Percentiles rank a stretch among this genome's conserved stretches.
Evolutionary conservation across 108 stramenopile species (phyloP).

Genomic region (Halocafeteria seosinensis): DNA sequence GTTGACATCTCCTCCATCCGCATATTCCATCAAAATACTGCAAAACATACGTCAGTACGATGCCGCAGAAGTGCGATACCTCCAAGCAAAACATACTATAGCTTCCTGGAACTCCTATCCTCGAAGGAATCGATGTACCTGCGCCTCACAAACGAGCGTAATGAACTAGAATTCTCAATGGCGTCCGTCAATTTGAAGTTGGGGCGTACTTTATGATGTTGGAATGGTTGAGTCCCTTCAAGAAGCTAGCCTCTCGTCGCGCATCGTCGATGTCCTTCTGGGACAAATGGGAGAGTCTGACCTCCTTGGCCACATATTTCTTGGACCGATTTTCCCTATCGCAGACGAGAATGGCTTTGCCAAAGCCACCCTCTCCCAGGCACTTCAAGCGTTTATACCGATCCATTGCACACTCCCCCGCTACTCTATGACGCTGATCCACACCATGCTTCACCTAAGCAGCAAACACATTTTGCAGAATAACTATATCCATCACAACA

Average conservation of each 20-base stretch:
- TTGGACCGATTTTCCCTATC: conserved; percentile 9
- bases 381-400: conserved; percentile 23
- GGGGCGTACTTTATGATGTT: conserved; percentile 23
- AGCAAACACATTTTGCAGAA: no score
- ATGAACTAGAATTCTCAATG: no score
- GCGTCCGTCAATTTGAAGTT: no score
- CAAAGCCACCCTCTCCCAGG: conserved; percentile 28
- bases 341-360: conserved; percentile 26
- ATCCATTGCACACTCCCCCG: no score
- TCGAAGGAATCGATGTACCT: neutral
- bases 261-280: neutral
- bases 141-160: neutral
- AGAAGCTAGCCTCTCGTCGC: conserved; percentile 1
- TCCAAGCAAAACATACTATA: neutral
- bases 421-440: no score
- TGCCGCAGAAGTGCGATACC: neutral
- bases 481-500: no score
- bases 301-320: conserved; percentile 26
- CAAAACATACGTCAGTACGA: neutral
- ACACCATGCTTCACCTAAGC: no score
- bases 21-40: conserved; percentile 36
- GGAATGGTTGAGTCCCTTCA: conserved; percentile 11
- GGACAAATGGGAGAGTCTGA: neutral
- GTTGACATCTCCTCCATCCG: conserved; percentile 40
- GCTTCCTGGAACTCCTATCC: neutral